phyloP scores from a whole-genome alignment of 2,329 filamentous ascomycete species.

The Whalleya microplaca region DNA sequence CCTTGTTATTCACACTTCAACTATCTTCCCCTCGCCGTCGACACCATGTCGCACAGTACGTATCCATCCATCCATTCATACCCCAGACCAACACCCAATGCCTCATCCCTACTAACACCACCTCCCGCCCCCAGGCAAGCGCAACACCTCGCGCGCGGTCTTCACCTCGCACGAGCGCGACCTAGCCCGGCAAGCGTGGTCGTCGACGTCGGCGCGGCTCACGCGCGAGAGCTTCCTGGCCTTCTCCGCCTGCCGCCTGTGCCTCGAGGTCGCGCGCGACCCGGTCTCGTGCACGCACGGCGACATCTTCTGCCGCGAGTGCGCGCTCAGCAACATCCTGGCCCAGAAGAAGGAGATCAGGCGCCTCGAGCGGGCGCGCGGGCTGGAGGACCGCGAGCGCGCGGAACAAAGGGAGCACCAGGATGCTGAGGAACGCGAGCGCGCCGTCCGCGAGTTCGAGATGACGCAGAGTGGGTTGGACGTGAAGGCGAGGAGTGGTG shows the following conservation, averaged over 20 bases:
- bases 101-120: constrained; percentile 1
- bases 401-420: constrained; percentile 66
- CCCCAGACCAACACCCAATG: no score
- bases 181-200: constrained; percentile 81
- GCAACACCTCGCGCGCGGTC: constrained; percentile 88
- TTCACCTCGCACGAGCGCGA: constrained; percentile 92
- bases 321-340: constrained; percentile 87
- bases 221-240: constrained; percentile 89
- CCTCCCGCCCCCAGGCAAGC: constrained; percentile 61
- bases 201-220: constrained; percentile 79
- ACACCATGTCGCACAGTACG: constrained; percentile 51
- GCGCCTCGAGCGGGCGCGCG: constrained; percentile 68
- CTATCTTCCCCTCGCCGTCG: background rate
- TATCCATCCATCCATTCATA: background rate
- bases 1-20: background rate
- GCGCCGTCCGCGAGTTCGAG: constrained; percentile 83
- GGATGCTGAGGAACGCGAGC: constrained; percentile 70
- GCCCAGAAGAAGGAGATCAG: constrained; percentile 91
- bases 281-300: constrained; percentile 84
- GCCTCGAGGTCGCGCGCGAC: constrained; percentile 77
- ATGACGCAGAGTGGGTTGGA: constrained; percentile 74
- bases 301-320: constrained; percentile 95
- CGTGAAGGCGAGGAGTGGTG: constrained; percentile 31
- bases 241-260: constrained; percentile 87
- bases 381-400: constrained; percentile 65